Percentiles rank a stretch among this genome's conserved stretches.
Conservation (phyloP, 495 filamentous ascomycete genomes). For the Aspergillus indologenus region DNA sequence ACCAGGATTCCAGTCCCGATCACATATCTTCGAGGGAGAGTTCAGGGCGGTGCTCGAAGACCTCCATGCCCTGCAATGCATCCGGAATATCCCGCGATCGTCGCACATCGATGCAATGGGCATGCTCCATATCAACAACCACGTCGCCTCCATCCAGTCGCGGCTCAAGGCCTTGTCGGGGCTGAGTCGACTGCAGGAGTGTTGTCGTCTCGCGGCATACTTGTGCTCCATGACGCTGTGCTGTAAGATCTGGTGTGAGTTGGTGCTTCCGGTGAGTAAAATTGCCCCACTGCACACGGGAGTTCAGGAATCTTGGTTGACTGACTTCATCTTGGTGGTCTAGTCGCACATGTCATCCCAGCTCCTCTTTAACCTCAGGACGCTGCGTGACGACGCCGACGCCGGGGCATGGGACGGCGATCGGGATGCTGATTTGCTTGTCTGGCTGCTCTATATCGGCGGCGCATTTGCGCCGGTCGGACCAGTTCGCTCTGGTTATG, state of each 20-base stretch:
- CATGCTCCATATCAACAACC: slow-evolving; percentile 38
- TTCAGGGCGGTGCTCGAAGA: slow-evolving; percentile 36
- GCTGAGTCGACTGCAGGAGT: slow-evolving; percentile 22
- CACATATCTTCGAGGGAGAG: slow-evolving; percentile 21
- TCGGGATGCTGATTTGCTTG: slow-evolving; percentile 23
- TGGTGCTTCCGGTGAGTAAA: slow-evolving; percentile 32
- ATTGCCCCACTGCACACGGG: slow-evolving; percentile 13
- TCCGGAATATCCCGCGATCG: slow-evolving; percentile 26
- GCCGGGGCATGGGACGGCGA: slow-evolving; percentile 23
- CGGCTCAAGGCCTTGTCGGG: slow-evolving; percentile 26
- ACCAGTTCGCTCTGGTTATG: slow-evolving; percentile 28
- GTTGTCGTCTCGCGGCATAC: slow-evolving; percentile 37
- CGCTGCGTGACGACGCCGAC: slow-evolving; percentile 16
- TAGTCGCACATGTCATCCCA: slow-evolving; percentile 31
- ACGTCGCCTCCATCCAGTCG: slow-evolving; percentile 38
- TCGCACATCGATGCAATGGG: slow-evolving; percentile 22
- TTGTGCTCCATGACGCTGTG: slow-evolving; percentile 36
- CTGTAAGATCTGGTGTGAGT: slow-evolving; percentile 36
- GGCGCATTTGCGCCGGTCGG: slow-evolving; percentile 36
- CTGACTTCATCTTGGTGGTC: no score
- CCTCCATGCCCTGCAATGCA: slow-evolving; percentile 35
- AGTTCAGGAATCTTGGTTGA: no score
- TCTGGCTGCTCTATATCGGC: slow-evolving; percentile 38
- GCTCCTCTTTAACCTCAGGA: slow-evolving; percentile 29
- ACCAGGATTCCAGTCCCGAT: slow-evolving; percentile 26